phyloP scores from a whole-genome alignment of 257 asterid species.

The Scutellaria baicalensis region DNA sequence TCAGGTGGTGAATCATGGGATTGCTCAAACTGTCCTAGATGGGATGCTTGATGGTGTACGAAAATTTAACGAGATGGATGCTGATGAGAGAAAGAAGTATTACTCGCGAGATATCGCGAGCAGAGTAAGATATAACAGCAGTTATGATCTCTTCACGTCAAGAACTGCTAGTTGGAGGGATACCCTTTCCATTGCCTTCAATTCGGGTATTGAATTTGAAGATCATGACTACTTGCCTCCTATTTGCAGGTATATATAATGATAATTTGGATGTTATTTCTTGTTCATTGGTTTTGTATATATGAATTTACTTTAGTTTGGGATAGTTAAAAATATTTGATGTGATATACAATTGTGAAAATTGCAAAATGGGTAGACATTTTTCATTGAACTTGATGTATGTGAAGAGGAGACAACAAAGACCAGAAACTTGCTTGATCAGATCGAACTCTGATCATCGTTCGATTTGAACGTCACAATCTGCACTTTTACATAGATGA shows the following conservation, averaged over 20 bases:
- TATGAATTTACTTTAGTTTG: too few relatives aligned
- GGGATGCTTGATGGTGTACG: constrained; percentile 23
- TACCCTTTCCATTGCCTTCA: constrained; percentile 20
- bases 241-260: constrained; percentile 35
- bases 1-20: constrained; percentile 45
- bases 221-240: constrained; percentile 32
- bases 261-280: neutral
- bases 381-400: too few relatives aligned
- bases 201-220: neutral
- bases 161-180: constrained; percentile 60
- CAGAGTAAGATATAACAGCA: constrained; percentile 28
- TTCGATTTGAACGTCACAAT: too few relatives aligned
- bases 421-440: too few relatives aligned
- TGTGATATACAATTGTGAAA: too few relatives aligned
- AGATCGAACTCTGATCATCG: too few relatives aligned
- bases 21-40: constrained; percentile 19
- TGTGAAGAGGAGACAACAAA: too few relatives aligned
- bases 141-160: constrained; percentile 30
- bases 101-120: constrained; percentile 30
- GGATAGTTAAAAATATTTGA: too few relatives aligned
- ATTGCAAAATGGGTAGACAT: too few relatives aligned
- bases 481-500: too few relatives aligned
- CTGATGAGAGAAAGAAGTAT: constrained; percentile 33
- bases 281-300: neutral
- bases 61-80: constrained; percentile 29